These are phyloP conservation scores for Sutorius australiensis DNA, from an alignment of 768 basidiomycete species.

Conservation along the genomic window DNA sequence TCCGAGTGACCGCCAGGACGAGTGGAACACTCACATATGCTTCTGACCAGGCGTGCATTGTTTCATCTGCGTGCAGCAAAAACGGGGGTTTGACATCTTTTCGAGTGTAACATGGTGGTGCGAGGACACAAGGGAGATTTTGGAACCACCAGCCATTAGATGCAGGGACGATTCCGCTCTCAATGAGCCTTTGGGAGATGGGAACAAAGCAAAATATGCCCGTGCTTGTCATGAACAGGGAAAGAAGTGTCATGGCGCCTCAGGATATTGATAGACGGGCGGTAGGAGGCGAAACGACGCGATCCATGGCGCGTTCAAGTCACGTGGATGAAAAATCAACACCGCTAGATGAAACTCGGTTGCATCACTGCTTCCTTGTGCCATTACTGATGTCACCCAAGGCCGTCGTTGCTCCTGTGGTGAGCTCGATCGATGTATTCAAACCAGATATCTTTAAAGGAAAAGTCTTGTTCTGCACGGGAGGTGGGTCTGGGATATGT, in stretches of 20 bases:
- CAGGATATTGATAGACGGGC: not conserved
- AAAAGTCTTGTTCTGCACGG: conserved; percentile 89
- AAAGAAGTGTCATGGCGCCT: conserved; percentile 20
- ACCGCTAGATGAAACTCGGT: not conserved
- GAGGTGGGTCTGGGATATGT: conserved; percentile 92
- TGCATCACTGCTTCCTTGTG: not conserved
- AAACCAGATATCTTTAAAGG: conserved; percentile 79
- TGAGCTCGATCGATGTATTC: conserved; percentile 63
- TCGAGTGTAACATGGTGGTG: not conserved
- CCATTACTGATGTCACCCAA: conserved; percentile 34
- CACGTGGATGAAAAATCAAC: conserved; percentile 26
- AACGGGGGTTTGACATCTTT: not conserved
- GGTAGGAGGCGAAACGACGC: not conserved
- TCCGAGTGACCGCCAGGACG: not conserved
- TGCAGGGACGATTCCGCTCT: conserved; percentile 18
- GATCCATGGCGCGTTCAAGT: conserved; percentile 7
- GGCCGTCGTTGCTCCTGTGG: conserved; percentile 42
- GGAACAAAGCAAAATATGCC: conserved; percentile 27
- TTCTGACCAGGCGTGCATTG: not conserved
- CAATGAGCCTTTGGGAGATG: conserved; percentile 23
- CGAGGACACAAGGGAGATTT: not conserved
- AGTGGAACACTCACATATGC: conserved; percentile 3
- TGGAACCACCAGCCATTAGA: conserved; percentile 6
- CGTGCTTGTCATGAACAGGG: conserved; percentile 21
- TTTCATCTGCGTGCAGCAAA: not conserved